Conservation (phyloP, 176 grass and related monocot genomes). For the Avena insularis region DNA sequence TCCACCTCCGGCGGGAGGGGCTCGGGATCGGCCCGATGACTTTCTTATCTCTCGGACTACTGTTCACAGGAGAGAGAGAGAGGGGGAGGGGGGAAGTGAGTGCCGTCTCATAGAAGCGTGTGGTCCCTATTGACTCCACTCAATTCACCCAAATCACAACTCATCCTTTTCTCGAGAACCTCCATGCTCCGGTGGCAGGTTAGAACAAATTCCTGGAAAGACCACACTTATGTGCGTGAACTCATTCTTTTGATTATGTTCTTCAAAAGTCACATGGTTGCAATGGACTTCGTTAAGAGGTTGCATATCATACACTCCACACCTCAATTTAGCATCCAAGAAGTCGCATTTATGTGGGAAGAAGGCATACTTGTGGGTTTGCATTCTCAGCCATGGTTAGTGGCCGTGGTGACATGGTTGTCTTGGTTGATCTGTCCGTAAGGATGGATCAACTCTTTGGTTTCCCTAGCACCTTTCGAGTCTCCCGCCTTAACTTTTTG, state of each 20-base stretch:
- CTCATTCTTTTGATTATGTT: conserved; percentile 31
- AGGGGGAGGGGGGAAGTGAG: too few relatives aligned
- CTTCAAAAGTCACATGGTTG: conserved; percentile 23
- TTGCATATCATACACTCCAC: conserved; percentile 38
- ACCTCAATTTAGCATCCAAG: conserved; percentile 32
- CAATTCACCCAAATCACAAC: conserved; percentile 41
- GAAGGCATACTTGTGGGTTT: conserved; percentile 6
- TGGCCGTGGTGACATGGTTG: conserved; percentile 56
- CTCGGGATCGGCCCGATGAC: too few relatives aligned
- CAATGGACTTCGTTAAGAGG: not conserved
- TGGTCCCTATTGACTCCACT: conserved; percentile 36
- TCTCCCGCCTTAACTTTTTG: conserved; percentile 28
- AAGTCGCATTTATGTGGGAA: conserved; percentile 27
- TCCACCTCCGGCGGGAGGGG: too few relatives aligned
- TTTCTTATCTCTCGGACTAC: too few relatives aligned
- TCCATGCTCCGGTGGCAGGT: conserved; percentile 53
- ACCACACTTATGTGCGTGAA: not conserved
- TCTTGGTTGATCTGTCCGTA: conserved; percentile 35
- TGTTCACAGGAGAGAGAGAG: too few relatives aligned
- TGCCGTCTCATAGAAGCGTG: too few relatives aligned
- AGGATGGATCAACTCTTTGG: not conserved
- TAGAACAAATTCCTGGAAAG: conserved; percentile 37
- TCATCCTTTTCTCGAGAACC: conserved; percentile 40
- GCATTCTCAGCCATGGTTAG: conserved; percentile 30
- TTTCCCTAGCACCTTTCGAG: conserved; percentile 15